Conservation (phyloP, 106 monocot species). For the Dactylorhiza incarnata region DNA sequence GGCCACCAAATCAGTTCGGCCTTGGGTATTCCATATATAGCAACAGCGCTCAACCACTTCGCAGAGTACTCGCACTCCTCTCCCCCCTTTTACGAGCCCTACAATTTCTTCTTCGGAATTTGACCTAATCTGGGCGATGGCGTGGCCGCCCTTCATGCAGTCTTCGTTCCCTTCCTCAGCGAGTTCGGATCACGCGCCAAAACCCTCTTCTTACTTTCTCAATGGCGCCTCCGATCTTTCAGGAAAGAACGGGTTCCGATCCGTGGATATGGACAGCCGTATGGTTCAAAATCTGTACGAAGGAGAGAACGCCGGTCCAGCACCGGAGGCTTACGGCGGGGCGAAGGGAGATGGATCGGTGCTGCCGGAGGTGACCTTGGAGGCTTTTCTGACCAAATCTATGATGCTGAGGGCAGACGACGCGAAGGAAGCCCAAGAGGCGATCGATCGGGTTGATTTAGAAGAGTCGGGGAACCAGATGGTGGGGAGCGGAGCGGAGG, state of each 20-base stretch:
- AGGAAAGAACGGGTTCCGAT: constrained; percentile 1
- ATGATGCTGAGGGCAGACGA: background rate
- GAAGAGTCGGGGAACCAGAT: constrained; percentile 2
- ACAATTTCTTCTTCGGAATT: background rate
- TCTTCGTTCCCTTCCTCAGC: background rate
- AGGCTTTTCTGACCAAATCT: background rate
- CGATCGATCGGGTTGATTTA: background rate
- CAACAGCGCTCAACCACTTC: background rate
- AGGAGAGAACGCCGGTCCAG: background rate
- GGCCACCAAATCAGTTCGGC: background rate
- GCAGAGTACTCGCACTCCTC: background rate
- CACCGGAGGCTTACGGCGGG: background rate
- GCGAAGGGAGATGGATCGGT: background rate
- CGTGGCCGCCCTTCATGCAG: constrained; percentile 8
- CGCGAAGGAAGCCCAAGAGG: background rate
- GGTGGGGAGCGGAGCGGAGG: constrained; percentile 8
- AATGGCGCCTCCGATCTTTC: background rate
- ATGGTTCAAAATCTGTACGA: background rate
- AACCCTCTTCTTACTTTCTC: constrained; percentile 6
- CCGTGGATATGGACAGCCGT: background rate
- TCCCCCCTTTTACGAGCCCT: background rate
- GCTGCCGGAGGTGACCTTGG: background rate
- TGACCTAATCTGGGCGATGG: background rate
- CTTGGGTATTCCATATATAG: background rate
- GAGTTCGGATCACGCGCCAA: background rate